Base-by-base conservation (phyloP, 2,329 filamentous ascomycete genomes). In the Dissoconium aciculare region DNA sequence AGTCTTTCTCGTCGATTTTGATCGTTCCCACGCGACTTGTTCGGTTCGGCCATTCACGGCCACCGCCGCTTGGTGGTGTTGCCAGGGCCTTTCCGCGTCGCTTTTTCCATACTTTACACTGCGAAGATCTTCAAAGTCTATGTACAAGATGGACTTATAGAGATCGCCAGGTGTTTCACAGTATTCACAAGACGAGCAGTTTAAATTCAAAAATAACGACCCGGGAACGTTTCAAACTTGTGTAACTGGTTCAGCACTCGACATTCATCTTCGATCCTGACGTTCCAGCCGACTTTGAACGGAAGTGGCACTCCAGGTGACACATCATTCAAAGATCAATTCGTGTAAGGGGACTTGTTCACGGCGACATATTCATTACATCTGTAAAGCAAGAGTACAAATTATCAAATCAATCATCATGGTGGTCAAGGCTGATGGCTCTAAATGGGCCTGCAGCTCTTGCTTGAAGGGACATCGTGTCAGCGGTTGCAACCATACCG, bases 401-500 rank as follows among this genome's bases (percentile, higher is more conserved):
- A n/a, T n/a, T n/a, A n/a, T n/a, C n/a, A n/a, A n/a, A n/a, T n/a
- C n/a, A 25, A 30, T 19, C 32, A n/a, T 28, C 26, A 53, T 53
- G 51, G 51, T 54, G 38, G 40, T 54, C 42, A 51, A 47, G 39
- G 42, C 43, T 36, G 76, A 93, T 68, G 87, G 87, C 59, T 83
- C 93, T 66, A 95, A 95, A 67, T 95, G 74, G 66, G 87, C 87
- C 61, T 95, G 87, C 68, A 82, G 92, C 64, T 85, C 85, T 63
- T 98, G 89, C 64, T 84, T 98, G 56, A 80, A 89, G 60, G 89
- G 89, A 54, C 89, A 98, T 66, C 82, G 89, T 56, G 89, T 98
- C 55, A 95, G 85, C 77, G 93, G 89, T 57, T 98, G 89, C 67
- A 83, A 87, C 58, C 89, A 98, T 60, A 71, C 74, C 57, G 89